These are phyloP conservation scores for Leonotis leonurus DNA, from an alignment of 257 asterid genomes.

Conservation along the genomic window DNA sequence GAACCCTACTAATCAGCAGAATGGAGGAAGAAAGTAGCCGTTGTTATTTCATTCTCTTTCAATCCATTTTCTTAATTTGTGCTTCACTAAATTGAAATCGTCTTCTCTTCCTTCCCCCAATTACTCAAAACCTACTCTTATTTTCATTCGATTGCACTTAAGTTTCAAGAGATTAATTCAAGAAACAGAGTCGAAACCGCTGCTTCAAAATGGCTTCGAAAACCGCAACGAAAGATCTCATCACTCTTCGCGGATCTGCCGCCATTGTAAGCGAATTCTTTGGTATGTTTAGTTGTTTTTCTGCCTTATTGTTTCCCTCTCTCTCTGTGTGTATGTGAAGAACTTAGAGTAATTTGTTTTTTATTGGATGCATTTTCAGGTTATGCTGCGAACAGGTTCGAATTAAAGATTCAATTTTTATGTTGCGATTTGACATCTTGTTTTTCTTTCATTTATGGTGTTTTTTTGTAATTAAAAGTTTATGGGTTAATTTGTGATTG, in stretches of 20 bases:
- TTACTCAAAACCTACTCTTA: background rate
- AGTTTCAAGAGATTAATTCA: background rate
- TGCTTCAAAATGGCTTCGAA: constrained; percentile 58
- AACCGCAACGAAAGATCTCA: constrained; percentile 71
- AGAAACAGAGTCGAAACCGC: background rate
- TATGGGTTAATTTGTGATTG: constrained; percentile 15
- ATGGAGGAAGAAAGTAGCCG: constrained; percentile 21
- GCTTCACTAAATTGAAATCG: background rate
- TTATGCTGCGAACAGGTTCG: constrained; percentile 87
- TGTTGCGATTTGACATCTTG: background rate
- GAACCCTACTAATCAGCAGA: background rate
- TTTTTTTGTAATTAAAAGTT: background rate
- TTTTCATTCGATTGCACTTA: background rate
- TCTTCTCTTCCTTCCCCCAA: background rate
- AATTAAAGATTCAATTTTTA: background rate
- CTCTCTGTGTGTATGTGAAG: background rate
- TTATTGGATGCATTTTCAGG: constrained; percentile 33
- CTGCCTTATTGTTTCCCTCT: background rate
- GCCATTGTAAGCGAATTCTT: constrained; percentile 89
- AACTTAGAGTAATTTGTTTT: constrained; percentile 14
- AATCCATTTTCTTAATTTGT: background rate
- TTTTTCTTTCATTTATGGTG: background rate
- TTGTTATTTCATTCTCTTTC: background rate
- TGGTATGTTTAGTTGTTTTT: constrained; percentile 37
- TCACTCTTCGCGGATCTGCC: constrained; percentile 91